Base-by-base conservation (phyloP, 2,329 filamentous ascomycete genomes). In the Paecilomyces dactylethromorphus region DNA sequence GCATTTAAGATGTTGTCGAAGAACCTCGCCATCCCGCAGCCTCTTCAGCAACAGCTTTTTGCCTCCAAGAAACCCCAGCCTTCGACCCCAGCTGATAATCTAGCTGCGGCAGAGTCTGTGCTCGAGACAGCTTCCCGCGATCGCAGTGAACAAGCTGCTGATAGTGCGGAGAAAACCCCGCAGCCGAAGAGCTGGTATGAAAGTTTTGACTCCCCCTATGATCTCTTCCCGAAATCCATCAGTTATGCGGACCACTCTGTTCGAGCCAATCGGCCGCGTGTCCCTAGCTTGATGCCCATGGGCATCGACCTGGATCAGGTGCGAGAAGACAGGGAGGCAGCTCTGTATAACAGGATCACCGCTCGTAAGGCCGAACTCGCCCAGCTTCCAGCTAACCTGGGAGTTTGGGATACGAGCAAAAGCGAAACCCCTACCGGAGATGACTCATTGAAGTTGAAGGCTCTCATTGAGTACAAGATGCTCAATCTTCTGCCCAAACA, bases 391-490 rank as follows among this genome's bases (percentile, higher is more conserved):
- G 91, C 90, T 33, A 96, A 96, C 69, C 81, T 97, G 55, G 90
- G 88, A 31, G 89, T 91, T 55, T 95, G 92, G 89, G 91, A 97
- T 68, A 86, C 88, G 0, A 82, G 79, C 70, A 84, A 83, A 66
- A 86, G 86, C 8, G 88, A 90, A 60, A 84, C 88, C 64, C 70
- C 82, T 1, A 85, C 87, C 24, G 83, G 88, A 22, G 91, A 97
- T 65, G 91, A 95, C 65, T 86, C 87, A 1, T 78, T 96, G 55
- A 97, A 96, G 79, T 79, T 92, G 56, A 92, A 93, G 73, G 90
- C 92, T 24, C 82, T 97, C 64, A 97, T 99, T 59, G 94, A 99
- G 78, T 91, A 95, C 80, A 97, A 97, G 81, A 90, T 90, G 71
- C 82, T 97, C 35, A 87, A 87, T 55, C 78, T 97, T n/a, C 87